phyloP scores from a whole-genome alignment of 352 stramenopile genomes.

The Globisporangium cylindrosporum region DNA sequence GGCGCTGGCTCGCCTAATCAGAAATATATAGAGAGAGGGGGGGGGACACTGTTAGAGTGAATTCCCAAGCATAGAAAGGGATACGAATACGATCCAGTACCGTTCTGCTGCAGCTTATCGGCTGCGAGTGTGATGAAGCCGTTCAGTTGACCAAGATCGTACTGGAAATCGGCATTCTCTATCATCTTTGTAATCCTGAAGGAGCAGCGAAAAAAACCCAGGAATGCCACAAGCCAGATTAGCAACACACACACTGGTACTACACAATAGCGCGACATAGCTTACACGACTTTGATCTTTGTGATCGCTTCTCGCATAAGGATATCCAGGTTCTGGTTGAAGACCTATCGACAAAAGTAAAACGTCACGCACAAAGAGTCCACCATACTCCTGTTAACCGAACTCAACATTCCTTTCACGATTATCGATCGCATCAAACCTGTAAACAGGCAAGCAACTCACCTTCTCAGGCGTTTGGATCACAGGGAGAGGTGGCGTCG shows the following conservation, averaged over 20 bases:
- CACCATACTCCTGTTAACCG: not conserved
- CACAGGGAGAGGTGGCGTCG: not conserved
- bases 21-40: not conserved
- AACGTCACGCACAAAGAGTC: not conserved
- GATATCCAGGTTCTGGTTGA: constrained; percentile 53
- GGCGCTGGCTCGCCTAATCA: constrained; percentile 32
- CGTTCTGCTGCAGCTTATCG: constrained; percentile 44
- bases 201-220: not conserved
- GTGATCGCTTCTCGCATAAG: constrained; percentile 45
- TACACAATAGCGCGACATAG: constrained; percentile 7
- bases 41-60: not conserved
- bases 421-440: not conserved
- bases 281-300: constrained; percentile 55
- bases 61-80: not conserved
- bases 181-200: constrained; percentile 50
- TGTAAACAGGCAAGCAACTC: constrained; percentile 7
- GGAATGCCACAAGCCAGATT: not conserved
- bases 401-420: not conserved
- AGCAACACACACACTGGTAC: not conserved
- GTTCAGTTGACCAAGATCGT: constrained; percentile 42
- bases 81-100: constrained; percentile 18
- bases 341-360: constrained; percentile 28
- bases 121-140: constrained; percentile 41
- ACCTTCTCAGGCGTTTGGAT: constrained; percentile 35
- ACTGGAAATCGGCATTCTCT: constrained; percentile 25